Percentiles rank a stretch among this genome's conserved stretches.
Conservation (phyloP, 495 filamentous ascomycete genomes). For the Aspergillus heteromorphus region DNA sequence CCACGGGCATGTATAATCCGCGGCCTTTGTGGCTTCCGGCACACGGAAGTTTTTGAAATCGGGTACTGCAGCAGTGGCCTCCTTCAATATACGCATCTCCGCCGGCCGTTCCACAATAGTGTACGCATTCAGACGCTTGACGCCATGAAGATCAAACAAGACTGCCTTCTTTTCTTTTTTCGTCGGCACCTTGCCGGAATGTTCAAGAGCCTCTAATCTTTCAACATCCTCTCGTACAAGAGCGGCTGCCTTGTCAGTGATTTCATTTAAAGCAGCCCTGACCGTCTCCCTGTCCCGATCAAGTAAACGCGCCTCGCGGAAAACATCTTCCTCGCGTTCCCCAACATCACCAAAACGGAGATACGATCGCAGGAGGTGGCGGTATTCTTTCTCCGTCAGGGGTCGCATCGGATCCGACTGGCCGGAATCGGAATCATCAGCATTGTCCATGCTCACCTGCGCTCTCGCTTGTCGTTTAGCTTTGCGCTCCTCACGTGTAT, state of each 20-base stretch:
- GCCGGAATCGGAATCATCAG: conserved; percentile 51
- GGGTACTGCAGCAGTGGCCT: conserved; percentile 55
- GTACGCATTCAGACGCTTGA: conserved; percentile 90
- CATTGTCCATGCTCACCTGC: conserved; percentile 57
- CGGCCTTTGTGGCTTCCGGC: conserved; percentile 82
- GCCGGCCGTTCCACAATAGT: conserved; percentile 84
- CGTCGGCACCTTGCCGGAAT: conserved; percentile 66
- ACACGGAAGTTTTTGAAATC: conserved; percentile 77
- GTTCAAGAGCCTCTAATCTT: conserved; percentile 55
- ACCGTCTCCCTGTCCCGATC: conserved; percentile 76
- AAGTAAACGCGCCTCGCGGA: conserved; percentile 75
- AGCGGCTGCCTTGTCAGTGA: conserved; percentile 63
- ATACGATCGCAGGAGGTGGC: conserved; percentile 82
- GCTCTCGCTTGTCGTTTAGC: conserved; percentile 89
- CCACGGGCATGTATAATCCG: conserved; percentile 84
- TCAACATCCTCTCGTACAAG: conserved; percentile 64
- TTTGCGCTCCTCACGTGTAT: conserved; percentile 77
- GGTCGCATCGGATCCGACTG: conserved; percentile 77
- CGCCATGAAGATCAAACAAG: conserved; percentile 84
- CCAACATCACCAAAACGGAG: conserved; percentile 84
- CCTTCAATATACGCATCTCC: conserved; percentile 78
- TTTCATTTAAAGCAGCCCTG: conserved; percentile 61
- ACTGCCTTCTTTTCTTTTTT: conserved; percentile 98
- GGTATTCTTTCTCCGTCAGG: conserved; percentile 82
- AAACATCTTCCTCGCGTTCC: conserved; percentile 76